Conservation (phyloP, 352 stramenopile genomes). For the Pythium aquatile region DNA sequence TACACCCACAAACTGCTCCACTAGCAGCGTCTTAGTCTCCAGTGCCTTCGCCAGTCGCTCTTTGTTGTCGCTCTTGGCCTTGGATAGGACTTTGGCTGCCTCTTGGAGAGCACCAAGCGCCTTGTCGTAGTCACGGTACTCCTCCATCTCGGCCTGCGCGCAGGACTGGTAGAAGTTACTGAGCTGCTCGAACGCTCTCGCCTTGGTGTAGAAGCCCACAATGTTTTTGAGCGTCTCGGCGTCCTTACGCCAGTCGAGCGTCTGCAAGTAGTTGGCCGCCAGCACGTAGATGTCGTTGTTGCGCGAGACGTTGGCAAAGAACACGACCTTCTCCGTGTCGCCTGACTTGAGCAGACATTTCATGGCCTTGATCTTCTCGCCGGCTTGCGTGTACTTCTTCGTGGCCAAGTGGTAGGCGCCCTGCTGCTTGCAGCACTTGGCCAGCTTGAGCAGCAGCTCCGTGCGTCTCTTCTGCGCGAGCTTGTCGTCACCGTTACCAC, state of each 20-base stretch:
- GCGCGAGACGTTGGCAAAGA: constrained; percentile 91
- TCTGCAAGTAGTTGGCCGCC: constrained; percentile 95
- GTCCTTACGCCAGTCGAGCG: constrained; percentile 92
- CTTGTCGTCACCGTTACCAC: constrained; percentile 36
- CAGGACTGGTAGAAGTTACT: constrained; percentile 91
- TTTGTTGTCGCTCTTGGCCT: constrained; percentile 67
- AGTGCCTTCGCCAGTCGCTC: constrained; percentile 60
- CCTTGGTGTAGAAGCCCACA: constrained; percentile 94
- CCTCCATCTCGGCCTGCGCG: constrained; percentile 92
- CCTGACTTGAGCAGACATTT: constrained; percentile 95
- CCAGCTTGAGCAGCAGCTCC: constrained; percentile 88
- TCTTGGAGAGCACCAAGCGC: constrained; percentile 89
- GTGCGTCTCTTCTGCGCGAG: constrained; percentile 56
- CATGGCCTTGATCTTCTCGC: constrained; percentile 91
- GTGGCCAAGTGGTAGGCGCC: constrained; percentile 91
- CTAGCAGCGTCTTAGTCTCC: constrained; percentile 62
- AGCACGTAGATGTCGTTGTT: constrained; percentile 95
- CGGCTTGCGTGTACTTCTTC: constrained; percentile 96
- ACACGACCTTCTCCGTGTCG: constrained; percentile 94
- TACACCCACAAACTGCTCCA: constrained; percentile 87
- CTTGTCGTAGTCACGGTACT: constrained; percentile 95
- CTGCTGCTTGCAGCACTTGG: constrained; percentile 92
- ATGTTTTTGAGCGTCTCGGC: constrained; percentile 92
- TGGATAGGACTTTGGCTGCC: constrained; percentile 83
- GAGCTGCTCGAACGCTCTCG: constrained; percentile 90